phyloP scores from a whole-genome alignment of 2,329 filamentous ascomycete species.

The Sclerotinia trifoliorum region DNA sequence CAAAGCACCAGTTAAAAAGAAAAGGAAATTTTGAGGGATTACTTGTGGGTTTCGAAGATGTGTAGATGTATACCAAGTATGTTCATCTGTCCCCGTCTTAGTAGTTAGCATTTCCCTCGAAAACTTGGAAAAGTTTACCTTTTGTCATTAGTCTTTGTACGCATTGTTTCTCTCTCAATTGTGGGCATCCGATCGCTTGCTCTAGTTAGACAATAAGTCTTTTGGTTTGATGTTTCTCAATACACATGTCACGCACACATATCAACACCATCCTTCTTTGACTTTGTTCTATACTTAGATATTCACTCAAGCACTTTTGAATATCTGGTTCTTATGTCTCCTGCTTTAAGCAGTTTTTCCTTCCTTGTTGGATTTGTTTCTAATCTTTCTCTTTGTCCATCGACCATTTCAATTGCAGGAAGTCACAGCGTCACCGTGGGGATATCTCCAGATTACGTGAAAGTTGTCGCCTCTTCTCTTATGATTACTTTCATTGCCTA shows the following conservation, averaged over 20 bases:
- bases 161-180: not conserved
- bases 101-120: not conserved
- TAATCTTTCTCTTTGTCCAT: not conserved
- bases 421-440: not conserved
- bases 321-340: not conserved
- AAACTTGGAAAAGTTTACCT: not conserved
- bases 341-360: not conserved
- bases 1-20: constrained; percentile 39
- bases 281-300: not conserved
- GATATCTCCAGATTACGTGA: not conserved
- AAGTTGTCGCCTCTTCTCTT: not conserved
- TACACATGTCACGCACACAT: not conserved
- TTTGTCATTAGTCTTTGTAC: not conserved
- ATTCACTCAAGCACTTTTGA: not conserved
- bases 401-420: not conserved
- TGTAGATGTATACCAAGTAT: constrained; percentile 6
- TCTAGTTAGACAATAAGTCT: not conserved
- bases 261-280: not conserved
- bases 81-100: not conserved
- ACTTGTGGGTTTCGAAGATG: not conserved
- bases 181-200: not conserved
- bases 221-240: constrained; percentile 4
- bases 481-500: not conserved
- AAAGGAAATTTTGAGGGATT: constrained; percentile 38
- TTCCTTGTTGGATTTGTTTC: not conserved